phyloP scores from a whole-genome alignment of 257 asterid genomes.

The Solanum habrochaites region DNA sequence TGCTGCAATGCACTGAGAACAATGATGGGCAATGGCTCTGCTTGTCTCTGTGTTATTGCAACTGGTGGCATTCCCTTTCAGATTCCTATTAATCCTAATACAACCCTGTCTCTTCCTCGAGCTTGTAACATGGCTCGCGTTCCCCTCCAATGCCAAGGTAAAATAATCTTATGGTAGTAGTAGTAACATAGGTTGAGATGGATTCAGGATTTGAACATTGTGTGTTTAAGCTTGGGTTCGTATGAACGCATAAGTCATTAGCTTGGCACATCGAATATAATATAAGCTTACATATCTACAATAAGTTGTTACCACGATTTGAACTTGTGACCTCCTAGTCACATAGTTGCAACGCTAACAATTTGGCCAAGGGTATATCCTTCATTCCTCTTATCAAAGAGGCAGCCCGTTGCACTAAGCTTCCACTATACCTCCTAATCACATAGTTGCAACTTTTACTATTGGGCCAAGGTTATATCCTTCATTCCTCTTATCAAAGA shows the following conservation, averaged over 20 bases:
- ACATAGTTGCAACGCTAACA: background rate
- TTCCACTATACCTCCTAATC: background rate
- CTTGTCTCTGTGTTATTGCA: conserved; percentile 23
- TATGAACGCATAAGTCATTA: background rate
- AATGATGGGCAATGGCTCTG: conserved; percentile 15
- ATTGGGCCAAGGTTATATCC: background rate
- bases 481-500: background rate
- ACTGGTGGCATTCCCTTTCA: conserved; percentile 22
- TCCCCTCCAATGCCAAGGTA: conserved; percentile 67
- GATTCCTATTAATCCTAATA: conserved; percentile 35
- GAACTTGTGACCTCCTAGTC: background rate
- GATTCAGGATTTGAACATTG: background rate
- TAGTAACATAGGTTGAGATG: background rate
- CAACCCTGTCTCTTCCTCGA: conserved; percentile 57
- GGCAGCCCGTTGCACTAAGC: background rate
- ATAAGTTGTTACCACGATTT: background rate
- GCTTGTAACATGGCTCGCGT: conserved; percentile 62
- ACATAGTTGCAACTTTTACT: background rate
- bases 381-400: background rate
- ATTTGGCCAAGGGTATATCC: background rate
- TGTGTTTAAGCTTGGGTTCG: background rate
- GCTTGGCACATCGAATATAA: background rate
- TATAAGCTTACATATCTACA: background rate
- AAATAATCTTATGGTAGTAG: background rate
- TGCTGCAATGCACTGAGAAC: conserved; percentile 40